Base-by-base conservation (phyloP, 2,329 filamentous ascomycete genomes). In the Aspergillus tubingensis region DNA sequence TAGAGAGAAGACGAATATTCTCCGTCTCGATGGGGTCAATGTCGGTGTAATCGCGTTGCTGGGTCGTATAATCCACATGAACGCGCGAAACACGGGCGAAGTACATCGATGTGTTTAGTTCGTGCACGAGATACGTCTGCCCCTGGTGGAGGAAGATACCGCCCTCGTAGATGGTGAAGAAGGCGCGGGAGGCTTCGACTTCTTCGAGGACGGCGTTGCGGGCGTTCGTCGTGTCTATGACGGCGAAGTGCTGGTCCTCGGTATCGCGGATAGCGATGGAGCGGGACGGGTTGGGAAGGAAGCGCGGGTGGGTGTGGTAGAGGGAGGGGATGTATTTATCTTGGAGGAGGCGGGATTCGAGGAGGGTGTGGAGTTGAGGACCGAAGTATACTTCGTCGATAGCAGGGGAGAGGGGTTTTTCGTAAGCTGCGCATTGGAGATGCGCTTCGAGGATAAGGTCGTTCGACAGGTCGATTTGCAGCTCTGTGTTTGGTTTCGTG, bases 131-230 rank as follows among this genome's bases (percentile, higher is more conserved):
- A 72, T 96, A 99, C 1, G 89, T 94, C 64, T 88, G 87, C n/a
- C 95, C 95, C 77, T 99, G 95, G 70, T 99, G 95, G 5, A 99
- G 82, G 78, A 96, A 99, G 63, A 99, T 97, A 48, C 92, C 95
- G 11, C 95, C 95, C 74, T 98, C 94, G 75, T 99, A 99, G 61
- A 99, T 85, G 1, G 92, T 96, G 76, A 96, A 98, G 67, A 92
- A 94, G 1, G 94, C 94, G n/a, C 95, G 87, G 1, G 91, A 95
- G 1, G 92, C 91, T 77, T 98, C 95, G n/a, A 99, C 84, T 77
- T 98, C 93, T 80, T 99, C 95, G 1, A 99, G 83, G 0, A 99
- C 90, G 0, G 88, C 80, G 72, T 98, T 98, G 57, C 86, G 86
- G 25, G 88, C 88, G 66, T 95, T 86, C 0, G 91, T 82, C 13